phyloP scores from a whole-genome alignment of 164 flowering plant species.

The Umbilicus rupestris region DNA sequence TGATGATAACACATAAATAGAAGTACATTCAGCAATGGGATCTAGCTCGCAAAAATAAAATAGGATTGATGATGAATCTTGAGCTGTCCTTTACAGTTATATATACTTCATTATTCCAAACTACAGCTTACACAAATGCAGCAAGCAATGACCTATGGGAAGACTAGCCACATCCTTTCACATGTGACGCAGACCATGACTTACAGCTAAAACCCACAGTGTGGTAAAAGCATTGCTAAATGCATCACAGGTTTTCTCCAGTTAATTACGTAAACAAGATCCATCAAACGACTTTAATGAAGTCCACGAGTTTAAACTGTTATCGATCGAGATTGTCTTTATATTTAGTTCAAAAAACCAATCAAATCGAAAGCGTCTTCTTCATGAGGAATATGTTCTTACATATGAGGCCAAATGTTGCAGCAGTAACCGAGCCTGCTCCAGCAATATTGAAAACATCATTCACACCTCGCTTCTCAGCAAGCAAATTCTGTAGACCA shows the following conservation, averaged over 20 bases:
- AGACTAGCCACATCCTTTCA: not conserved
- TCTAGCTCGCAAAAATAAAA: not conserved
- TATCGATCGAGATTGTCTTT: not conserved
- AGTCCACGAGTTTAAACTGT: not conserved
- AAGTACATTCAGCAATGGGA: not conserved
- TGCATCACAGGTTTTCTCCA: not conserved
- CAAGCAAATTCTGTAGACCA: constrained; percentile 73
- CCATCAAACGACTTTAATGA: not conserved
- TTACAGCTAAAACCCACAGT: not conserved
- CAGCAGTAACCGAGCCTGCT: constrained; percentile 96
- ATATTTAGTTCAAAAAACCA: constrained; percentile 3
- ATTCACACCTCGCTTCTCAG: constrained; percentile 81
- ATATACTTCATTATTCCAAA: too few relatives aligned
- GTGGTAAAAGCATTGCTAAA: not conserved
- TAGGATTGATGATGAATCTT: not conserved
- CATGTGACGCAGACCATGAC: not conserved
- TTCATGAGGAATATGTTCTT: constrained; percentile 17
- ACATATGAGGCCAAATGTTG: constrained; percentile 79
- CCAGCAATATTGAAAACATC: constrained; percentile 81
- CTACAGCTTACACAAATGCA: too few relatives aligned
- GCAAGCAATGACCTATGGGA: too few relatives aligned
- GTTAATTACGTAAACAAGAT: not conserved
- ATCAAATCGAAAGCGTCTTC: not conserved
- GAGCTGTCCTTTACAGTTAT: too few relatives aligned
- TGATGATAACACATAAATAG: not conserved